phyloP scores from a whole-genome alignment of 306 rosid genomes.

The Trichosanthes truncata region DNA sequence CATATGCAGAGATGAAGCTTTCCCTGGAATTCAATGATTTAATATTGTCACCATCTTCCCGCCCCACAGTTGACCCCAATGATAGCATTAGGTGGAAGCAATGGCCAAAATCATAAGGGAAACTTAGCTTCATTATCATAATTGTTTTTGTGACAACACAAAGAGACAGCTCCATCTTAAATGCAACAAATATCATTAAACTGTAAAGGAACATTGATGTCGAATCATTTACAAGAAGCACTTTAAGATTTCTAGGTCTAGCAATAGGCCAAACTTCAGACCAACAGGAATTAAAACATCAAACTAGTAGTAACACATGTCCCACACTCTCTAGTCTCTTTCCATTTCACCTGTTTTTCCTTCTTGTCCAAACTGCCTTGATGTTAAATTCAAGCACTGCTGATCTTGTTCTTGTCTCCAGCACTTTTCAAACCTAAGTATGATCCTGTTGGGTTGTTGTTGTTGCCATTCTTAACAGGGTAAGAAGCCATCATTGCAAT shows the following conservation, averaged over 20 bases:
- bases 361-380: neutral
- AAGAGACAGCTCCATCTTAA: neutral
- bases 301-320: neutral
- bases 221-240: constrained; percentile 3
- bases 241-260: neutral
- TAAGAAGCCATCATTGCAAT: constrained; percentile 69
- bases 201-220: neutral
- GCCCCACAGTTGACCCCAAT: neutral
- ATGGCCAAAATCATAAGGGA: neutral
- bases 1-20: neutral
- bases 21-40: neutral
- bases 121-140: neutral
- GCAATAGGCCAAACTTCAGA: neutral
- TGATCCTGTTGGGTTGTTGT: constrained; percentile 18
- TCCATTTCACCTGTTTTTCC: neutral
- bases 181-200: constrained; percentile 1
- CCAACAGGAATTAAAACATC: neutral
- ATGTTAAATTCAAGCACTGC: constrained; percentile 29
- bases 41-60: constrained; percentile 2
- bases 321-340: neutral
- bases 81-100: constrained; percentile 1
- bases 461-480: constrained; percentile 47
- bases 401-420: constrained; percentile 19
- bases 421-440: constrained; percentile 9
- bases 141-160: neutral